Conservation (phyloP, 1,284 basidiomycete species). For the Ceratobasidium sp. region DNA sequence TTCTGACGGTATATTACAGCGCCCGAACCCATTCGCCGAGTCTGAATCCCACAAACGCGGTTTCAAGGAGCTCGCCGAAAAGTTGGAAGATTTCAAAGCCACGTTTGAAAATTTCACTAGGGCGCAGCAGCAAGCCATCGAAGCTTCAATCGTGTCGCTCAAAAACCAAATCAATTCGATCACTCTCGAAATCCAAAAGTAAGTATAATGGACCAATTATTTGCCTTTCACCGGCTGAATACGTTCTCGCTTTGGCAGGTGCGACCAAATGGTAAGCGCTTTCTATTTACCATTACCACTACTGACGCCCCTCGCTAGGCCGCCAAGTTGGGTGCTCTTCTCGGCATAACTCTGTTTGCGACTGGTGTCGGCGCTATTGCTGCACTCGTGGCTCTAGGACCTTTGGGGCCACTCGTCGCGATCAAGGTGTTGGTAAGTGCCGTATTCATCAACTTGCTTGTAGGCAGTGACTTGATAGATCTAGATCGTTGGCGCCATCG, state of each 20-base stretch:
- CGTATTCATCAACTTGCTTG: not conserved
- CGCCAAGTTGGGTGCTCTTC: not conserved
- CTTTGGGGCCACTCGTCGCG: not conserved
- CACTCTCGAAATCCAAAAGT: not conserved
- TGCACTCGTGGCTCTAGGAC: not conserved
- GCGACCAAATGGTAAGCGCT: not conserved
- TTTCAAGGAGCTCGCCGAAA: not conserved
- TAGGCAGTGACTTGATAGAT: not conserved
- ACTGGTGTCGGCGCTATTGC: conserved; percentile 2
- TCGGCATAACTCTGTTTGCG: not conserved
- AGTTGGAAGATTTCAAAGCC: not conserved
- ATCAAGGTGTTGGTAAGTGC: not conserved
- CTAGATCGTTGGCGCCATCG: not conserved
- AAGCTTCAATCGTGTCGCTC: not conserved
- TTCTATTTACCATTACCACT: not conserved
- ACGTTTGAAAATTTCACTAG: not conserved
- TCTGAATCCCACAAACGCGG: not conserved
- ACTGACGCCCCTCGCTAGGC: not conserved
- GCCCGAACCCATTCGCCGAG: conserved; percentile 1
- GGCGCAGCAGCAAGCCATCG: not conserved
- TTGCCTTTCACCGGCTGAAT: not conserved
- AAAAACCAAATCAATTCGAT: not conserved
- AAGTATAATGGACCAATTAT: not conserved
- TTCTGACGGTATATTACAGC: not conserved
- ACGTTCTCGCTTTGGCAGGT: too few species aligned